Evolutionary conservation across 345 rosid species (phyloP).

Genomic region (Eucalyptus dawsonii): DNA sequence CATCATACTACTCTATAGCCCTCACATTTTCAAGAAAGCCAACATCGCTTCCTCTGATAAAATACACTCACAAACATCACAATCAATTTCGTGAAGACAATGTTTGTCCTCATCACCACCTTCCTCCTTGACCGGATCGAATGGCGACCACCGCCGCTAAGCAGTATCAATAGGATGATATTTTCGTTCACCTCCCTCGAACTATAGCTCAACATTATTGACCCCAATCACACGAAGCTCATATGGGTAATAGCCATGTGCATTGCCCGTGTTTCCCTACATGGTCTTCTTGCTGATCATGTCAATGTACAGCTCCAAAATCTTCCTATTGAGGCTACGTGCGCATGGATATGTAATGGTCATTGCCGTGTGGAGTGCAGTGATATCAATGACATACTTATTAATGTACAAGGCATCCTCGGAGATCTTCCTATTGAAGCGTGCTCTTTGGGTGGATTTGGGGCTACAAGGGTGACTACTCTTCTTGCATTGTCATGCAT

Average conservation of each 20-base stretch:
- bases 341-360: constrained; percentile 17
- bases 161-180: constrained; percentile 57
- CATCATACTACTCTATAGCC: constrained; percentile 63
- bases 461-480: not conserved
- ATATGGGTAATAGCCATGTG: constrained; percentile 53
- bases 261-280: constrained; percentile 5
- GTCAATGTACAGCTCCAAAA: constrained; percentile 71
- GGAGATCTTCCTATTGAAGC: not conserved
- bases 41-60: constrained; percentile 30
- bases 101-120: not conserved
- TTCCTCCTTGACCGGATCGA: constrained; percentile 52
- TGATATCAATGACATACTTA: not conserved
- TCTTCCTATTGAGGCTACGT: constrained; percentile 63
- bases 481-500: not conserved
- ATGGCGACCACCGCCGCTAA: constrained; percentile 47
- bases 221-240: constrained; percentile 22
- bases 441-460: not conserved
- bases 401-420: not conserved
- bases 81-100: constrained; percentile 52
- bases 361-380: not conserved
- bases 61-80: constrained; percentile 55
- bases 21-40: constrained; percentile 54
- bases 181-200: constrained; percentile 24
- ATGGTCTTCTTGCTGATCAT: constrained; percentile 39
- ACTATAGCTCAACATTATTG: constrained; percentile 22